A percentile compares a stretch with the other conserved stretches of the same genome.
These are phyloP conservation scores for Auriscalpium vulgare DNA, from an alignment of 768 basidiomycete genomes.

Conservation along the genomic window DNA sequence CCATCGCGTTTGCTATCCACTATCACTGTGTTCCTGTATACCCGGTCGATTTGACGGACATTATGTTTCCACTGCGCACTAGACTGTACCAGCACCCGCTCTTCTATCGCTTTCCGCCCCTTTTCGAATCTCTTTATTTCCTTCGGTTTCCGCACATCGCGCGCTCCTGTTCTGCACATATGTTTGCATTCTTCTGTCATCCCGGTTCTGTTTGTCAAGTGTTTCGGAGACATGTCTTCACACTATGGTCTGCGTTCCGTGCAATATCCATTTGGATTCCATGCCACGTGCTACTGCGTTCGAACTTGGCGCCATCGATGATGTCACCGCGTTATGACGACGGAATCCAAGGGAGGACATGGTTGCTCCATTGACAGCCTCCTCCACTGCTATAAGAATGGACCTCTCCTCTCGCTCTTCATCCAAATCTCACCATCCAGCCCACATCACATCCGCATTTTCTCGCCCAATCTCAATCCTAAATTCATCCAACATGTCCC, in stretches of 20 bases:
- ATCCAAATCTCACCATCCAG: neutral
- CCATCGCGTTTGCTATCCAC: too few species aligned
- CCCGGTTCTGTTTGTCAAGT: too few species aligned
- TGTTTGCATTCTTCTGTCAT: too few species aligned
- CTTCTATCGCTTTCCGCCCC: neutral
- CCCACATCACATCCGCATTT: neutral
- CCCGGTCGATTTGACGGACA: too few species aligned
- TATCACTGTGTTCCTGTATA: too few species aligned
- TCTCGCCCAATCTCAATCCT: neutral
- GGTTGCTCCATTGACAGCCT: neutral
- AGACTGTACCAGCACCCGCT: neutral
- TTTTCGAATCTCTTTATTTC: constrained; percentile 2
- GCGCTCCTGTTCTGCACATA: neutral
- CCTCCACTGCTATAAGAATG: neutral
- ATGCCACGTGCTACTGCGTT: too few species aligned
- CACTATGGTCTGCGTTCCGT: too few species aligned
- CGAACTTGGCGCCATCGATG: neutral
- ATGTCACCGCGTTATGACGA: neutral
- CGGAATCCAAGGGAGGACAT: neutral
- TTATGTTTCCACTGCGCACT: too few species aligned
- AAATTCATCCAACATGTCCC: constrained; percentile 2
- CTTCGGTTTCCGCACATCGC: neutral
- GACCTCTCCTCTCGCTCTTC: neutral
- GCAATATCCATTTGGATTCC: too few species aligned
- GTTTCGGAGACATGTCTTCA: too few species aligned